phyloP scores from a whole-genome alignment of 306 rosid species.

The Ochetophila trinervis region DNA sequence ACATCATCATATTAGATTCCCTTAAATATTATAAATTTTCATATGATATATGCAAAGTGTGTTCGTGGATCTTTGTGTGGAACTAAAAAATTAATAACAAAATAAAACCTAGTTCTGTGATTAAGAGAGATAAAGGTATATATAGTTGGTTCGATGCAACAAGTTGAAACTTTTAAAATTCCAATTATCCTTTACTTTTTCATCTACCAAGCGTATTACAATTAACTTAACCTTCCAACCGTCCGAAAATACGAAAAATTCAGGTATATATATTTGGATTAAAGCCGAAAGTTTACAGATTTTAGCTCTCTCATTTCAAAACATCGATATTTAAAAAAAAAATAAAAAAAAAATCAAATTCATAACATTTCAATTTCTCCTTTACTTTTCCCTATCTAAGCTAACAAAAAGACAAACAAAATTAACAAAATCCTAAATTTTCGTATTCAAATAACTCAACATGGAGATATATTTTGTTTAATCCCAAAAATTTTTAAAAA shows the following conservation, averaged over 20 bases:
- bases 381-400: neutral
- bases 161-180: neutral
- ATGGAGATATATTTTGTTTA: neutral
- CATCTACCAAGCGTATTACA: neutral
- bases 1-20: constrained; percentile 20
- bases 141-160: neutral
- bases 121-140: neutral
- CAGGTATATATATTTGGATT: neutral
- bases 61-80: neutral
- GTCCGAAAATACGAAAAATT: neutral
- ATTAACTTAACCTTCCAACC: neutral
- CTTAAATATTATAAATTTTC: constrained; percentile 6
- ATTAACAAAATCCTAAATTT: neutral
- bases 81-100: no score
- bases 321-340: no score
- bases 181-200: neutral
- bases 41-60: neutral
- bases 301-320: no score
- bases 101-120: no score
- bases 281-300: neutral
- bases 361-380: neutral
- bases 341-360: no score
- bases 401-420: neutral
- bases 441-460: neutral
- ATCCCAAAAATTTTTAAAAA: no score